A percentile compares a stretch with the other conserved stretches of the same genome.
These are phyloP conservation scores for Eimeria maxima DNA, from an alignment of 169 alveolate species.

Conservation along the genomic window DNA sequence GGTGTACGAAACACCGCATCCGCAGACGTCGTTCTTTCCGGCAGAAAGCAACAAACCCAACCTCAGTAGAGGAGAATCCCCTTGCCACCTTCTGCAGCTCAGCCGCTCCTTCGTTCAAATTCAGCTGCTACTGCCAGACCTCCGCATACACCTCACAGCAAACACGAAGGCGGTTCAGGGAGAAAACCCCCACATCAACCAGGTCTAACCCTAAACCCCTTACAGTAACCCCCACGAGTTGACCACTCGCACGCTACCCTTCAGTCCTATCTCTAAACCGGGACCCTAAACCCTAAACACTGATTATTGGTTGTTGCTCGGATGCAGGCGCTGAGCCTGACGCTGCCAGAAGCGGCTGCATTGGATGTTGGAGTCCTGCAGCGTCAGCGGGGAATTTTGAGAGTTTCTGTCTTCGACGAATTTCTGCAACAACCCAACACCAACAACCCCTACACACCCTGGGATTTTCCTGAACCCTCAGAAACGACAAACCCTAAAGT, in stretches of 20 bases:
- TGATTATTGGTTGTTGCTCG: neutral
- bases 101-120: constrained; percentile 49
- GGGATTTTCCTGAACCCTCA: neutral
- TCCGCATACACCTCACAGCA: constrained; percentile 16
- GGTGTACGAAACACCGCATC: neutral
- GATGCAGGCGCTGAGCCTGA: neutral
- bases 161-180: constrained; percentile 60
- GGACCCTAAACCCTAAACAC: neutral
- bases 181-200: constrained; percentile 73
- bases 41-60: neutral
- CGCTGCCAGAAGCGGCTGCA: neutral
- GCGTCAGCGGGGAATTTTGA: constrained; percentile 5
- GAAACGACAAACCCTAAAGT: neutral
- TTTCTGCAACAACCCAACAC: constrained; percentile 26
- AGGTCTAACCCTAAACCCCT: constrained; percentile 56
- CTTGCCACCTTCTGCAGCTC: constrained; percentile 36
- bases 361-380: neutral
- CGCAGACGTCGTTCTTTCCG: neutral
- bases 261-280: neutral
- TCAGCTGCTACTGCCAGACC: neutral
- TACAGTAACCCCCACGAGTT: neutral
- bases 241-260: neutral
- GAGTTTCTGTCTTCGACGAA: constrained; percentile 33
- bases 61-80: neutral
- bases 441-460: neutral